Evolutionary conservation across 1,284 basidiomycete species (phyloP).

Genomic region (Ceratobasidium sp.): DNA sequence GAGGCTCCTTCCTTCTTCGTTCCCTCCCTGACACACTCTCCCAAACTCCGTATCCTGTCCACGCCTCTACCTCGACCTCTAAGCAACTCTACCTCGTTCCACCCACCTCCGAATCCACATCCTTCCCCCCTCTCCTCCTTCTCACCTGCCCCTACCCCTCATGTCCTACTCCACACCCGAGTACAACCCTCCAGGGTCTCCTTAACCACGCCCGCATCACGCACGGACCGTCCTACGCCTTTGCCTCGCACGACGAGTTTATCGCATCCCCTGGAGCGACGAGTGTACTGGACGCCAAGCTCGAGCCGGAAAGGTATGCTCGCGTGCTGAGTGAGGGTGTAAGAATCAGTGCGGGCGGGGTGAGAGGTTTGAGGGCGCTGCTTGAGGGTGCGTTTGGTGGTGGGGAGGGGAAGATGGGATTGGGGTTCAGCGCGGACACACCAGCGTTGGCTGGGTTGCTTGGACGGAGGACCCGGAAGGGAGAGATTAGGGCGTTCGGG

Average conservation of each 20-base stretch:
- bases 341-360: slow-evolving; percentile 9
- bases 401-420: slow-evolving; percentile 14
- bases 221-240: slow-evolving; percentile 33
- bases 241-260: slow-evolving; percentile 39
- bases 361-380: slow-evolving; percentile 31
- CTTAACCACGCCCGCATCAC: slow-evolving; percentile 42
- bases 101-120: slow-evolving; percentile 2
- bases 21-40: neutral
- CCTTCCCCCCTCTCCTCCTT: slow-evolving; percentile 35
- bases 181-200: slow-evolving; percentile 40
- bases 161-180: slow-evolving; percentile 36
- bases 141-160: slow-evolving; percentile 34
- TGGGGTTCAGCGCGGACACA: slow-evolving; percentile 36
- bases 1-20: neutral
- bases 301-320: slow-evolving; percentile 34
- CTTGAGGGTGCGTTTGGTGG: slow-evolving; percentile 28
- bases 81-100: slow-evolving; percentile 39
- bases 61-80: slow-evolving; percentile 20
- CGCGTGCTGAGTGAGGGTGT: slow-evolving; percentile 8
- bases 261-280: slow-evolving; percentile 10
- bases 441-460: slow-evolving; percentile 37
- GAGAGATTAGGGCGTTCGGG: slow-evolving; percentile 31
- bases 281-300: neutral
- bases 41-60: neutral
- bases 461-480: slow-evolving; percentile 32